Base-by-base conservation (phyloP, 306 rosid genomes). In the Cajanus cajan region DNA sequence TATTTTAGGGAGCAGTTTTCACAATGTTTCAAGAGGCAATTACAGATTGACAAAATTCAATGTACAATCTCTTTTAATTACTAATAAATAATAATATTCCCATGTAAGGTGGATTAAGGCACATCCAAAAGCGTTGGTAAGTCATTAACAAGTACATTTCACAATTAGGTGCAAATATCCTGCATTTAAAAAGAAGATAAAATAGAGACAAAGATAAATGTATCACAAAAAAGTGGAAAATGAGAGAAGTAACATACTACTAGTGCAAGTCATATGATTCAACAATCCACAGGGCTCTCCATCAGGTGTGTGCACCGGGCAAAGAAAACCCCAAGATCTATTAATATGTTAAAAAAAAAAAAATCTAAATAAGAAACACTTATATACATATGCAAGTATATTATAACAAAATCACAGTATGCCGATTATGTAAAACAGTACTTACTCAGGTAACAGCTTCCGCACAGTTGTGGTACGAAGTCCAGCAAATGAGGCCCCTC, bases 301-400 rank as follows among this genome's bases (percentile, higher is more conserved):
- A 87, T 95, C 98, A 84, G 98, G 98, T 39, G 98, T 95, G 83
- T 95, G 98, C 67, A 95, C 98, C 28, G 98, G 98, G 84, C 98
- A 95, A 79, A 95, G 90, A 86, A 95, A 95, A 67, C 98, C 98
- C 98, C 98, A 95, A 75, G 98, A 92, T 82, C 98, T 95, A 71
- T 63, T 82, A 37, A 64, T 59, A 66, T 34, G 21, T 22, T n/a
- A n/a, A n/a, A n/a, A n/a, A 59, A 33, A 43, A 5, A 77, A 54
- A 80, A 70, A 14, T 4, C n/a, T 15, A 8, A n/a, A 50, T 19
- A 22, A 36, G 70, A 41, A 78, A 70, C 63, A 28, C 31, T 28
- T 28, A 1, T 28, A 31, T 57, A 58, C 2, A 39, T 24, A 28
- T 58, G 21, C 7, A 58, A 6, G 58, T 34, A 59, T 22, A 39